These are phyloP conservation scores for Zanthoxylum bungeanum DNA, from an alignment of 345 rosid genomes.

Conservation along the genomic window DNA sequence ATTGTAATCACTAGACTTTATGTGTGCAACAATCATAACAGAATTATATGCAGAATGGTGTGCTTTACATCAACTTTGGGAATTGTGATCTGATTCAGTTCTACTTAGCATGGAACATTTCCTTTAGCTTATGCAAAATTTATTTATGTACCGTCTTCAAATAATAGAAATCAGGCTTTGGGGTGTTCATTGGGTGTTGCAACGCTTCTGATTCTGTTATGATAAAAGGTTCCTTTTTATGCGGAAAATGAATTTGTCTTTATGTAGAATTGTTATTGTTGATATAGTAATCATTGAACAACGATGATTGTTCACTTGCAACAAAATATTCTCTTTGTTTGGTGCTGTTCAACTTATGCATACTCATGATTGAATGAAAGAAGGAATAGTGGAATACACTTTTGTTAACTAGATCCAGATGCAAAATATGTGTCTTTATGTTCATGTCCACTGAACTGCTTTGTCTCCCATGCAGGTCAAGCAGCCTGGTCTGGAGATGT, in stretches of 20 bases:
- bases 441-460: conserved; percentile 8
- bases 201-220: neutral
- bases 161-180: neutral
- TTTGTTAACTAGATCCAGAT: neutral
- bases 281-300: neutral
- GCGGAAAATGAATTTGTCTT: neutral
- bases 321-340: neutral
- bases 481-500: conserved; percentile 97
- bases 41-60: neutral
- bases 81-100: neutral
- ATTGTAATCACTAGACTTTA: conserved; percentile 5
- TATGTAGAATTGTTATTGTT: neutral
- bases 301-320: neutral
- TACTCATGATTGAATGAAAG: neutral
- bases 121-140: neutral
- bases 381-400: neutral
- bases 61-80: neutral
- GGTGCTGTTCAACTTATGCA: neutral
- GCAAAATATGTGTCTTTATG: neutral
- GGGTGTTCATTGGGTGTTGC: neutral
- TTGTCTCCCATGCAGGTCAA: conserved; percentile 62
- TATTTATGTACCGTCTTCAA: neutral
- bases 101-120: neutral
- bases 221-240: neutral
- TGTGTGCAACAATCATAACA: neutral